phyloP scores from a whole-genome alignment of 768 basidiomycete species.

The Leccinum fibrillosum region DNA sequence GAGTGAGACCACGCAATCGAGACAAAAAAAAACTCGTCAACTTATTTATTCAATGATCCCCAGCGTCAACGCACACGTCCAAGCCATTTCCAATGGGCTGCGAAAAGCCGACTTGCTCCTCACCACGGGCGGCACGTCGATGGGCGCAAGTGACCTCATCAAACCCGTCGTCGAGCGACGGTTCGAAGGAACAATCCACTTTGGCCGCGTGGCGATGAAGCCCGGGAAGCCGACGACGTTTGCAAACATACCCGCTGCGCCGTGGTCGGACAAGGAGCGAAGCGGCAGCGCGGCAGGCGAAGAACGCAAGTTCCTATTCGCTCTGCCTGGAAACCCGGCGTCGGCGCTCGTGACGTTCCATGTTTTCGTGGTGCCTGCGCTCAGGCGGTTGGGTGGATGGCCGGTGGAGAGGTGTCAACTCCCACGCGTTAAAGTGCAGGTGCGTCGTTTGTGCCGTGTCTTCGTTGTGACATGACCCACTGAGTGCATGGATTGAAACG shows the following conservation, averaged over 20 bases:
- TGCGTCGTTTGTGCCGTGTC: slow-evolving; percentile 27
- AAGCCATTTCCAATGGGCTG: slow-evolving; percentile 54
- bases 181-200: slow-evolving; percentile 74
- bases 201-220: slow-evolving; percentile 81
- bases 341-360: slow-evolving; percentile 85
- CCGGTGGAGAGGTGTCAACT: slow-evolving; percentile 47
- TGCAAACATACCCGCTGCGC: slow-evolving; percentile 59
- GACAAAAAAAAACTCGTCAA: background rate
- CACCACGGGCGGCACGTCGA: slow-evolving; percentile 88
- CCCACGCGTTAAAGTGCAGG: slow-evolving; percentile 63
- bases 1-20: slow-evolving; percentile 41
- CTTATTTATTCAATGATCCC: background rate
- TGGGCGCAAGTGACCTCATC: slow-evolving; percentile 84
- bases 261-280: background rate
- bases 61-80: slow-evolving; percentile 58
- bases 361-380: slow-evolving; percentile 78
- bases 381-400: slow-evolving; percentile 73
- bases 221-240: slow-evolving; percentile 91
- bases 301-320: slow-evolving; percentile 64
- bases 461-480: background rate
- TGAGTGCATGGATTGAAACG: background rate
- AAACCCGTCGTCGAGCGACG: slow-evolving; percentile 86
- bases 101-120: slow-evolving; percentile 69
- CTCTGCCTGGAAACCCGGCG: slow-evolving; percentile 87
- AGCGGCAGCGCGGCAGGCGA: background rate